A percentile compares a stretch with the other conserved stretches of the same genome.
Evolutionary conservation across 257 asterid species (phyloP).

Genomic region (Haberlea rhodopensis): DNA sequence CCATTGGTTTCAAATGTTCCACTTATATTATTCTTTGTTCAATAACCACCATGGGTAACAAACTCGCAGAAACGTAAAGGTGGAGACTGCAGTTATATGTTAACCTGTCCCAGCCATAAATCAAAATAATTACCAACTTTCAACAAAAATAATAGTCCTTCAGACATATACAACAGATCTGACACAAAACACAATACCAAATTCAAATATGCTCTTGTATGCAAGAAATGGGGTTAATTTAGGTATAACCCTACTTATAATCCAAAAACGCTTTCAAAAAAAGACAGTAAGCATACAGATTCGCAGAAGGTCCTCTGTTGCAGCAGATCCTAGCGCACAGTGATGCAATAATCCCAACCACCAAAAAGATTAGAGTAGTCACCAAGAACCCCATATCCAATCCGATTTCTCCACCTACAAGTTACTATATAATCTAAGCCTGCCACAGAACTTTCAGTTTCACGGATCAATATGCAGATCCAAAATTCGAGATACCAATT

Average conservation of each 20-base stretch:
- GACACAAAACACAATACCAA: neutral
- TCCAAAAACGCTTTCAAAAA: neutral
- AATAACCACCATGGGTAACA: no score
- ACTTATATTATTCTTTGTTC: neutral
- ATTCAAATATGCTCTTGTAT: neutral
- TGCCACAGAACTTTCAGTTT: conserved; percentile 15
- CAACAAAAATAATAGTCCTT: neutral
- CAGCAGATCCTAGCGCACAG: conserved; percentile 78
- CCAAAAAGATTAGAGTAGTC: conserved; percentile 69
- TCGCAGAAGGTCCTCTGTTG: conserved; percentile 92
- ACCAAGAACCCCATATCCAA: conserved; percentile 80
- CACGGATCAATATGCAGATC: conserved; percentile 27
- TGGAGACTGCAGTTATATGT: neutral
- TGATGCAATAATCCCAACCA: conserved; percentile 73
- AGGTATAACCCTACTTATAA: neutral
- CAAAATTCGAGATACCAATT: conserved; percentile 12
- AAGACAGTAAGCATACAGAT: conserved; percentile 57
- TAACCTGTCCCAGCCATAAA: neutral
- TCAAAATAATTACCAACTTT: neutral
- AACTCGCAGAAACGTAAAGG: neutral
- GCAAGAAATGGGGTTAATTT: neutral
- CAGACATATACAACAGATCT: neutral
- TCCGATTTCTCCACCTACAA: conserved; percentile 20
- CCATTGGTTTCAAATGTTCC: neutral
- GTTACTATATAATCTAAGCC: conserved; percentile 22